phyloP scores from a whole-genome alignment of 2,329 filamentous ascomycete genomes.

The Talaromyces pinophilus region DNA sequence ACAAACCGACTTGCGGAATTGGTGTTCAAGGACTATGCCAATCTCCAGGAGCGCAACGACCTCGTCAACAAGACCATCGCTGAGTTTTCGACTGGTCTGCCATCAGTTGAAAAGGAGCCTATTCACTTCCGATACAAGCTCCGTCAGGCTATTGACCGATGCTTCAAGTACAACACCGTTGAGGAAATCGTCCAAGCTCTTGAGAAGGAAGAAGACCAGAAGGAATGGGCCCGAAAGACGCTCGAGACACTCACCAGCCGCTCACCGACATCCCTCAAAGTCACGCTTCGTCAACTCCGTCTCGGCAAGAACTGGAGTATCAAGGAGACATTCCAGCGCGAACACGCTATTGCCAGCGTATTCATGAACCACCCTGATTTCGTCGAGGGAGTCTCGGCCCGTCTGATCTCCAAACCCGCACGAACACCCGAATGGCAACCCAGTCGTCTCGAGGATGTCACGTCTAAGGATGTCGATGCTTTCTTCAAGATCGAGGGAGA shows the following conservation, averaged over 20 bases:
- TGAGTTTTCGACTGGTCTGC: constrained; percentile 85
- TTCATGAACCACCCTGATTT: constrained; percentile 96
- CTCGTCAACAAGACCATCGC: constrained; percentile 86
- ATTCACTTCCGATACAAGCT: constrained; percentile 68
- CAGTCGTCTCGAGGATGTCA: constrained; percentile 67
- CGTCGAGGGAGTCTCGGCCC: constrained; percentile 81
- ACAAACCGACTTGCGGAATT: constrained; percentile 86
- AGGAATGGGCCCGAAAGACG: constrained; percentile 77
- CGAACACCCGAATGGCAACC: constrained; percentile 74
- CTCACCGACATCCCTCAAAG: constrained; percentile 83
- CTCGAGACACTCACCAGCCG: constrained; percentile 71
- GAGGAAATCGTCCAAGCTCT: constrained; percentile 71
- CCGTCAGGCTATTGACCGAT: constrained; percentile 80
- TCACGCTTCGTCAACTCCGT: constrained; percentile 80
- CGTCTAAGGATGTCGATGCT: constrained; percentile 57
- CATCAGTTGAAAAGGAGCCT: constrained; percentile 60
- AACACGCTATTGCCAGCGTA: constrained; percentile 77
- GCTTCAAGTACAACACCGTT: constrained; percentile 69
- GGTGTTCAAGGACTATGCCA: constrained; percentile 76
- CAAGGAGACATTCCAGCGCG: constrained; percentile 77
- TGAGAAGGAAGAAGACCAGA: constrained; percentile 54
- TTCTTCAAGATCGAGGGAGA: constrained; percentile 63
- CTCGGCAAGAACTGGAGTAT: constrained; percentile 76
- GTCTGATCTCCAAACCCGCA: constrained; percentile 70
- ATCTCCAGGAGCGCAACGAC: constrained; percentile 62